Evolutionary conservation across 208 protist species (phyloP), one percentile per base, ranked within the genome.

Genomic region (Wallacemonas sp.): DNA sequence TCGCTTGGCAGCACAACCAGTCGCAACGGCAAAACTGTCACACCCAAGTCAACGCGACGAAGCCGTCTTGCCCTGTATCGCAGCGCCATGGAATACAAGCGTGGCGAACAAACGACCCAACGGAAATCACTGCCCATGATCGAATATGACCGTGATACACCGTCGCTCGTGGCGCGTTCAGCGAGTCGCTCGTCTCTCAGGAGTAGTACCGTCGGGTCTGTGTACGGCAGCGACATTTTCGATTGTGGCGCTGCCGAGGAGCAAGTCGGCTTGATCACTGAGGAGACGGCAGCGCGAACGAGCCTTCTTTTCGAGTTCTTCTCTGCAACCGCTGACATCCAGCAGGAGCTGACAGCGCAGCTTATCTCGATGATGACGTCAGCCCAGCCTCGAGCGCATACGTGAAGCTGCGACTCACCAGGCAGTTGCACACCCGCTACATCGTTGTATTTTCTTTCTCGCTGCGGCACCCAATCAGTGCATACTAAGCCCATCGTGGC

Each of bases 161-260:
- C 50, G 3, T 57, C 50, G 38, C 26, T 41, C 9, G 34, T 38
- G 10, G 50, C 50, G n/a, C 50, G 50, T 32, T 57, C 50, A 5
- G 17, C 50, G 3, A 57, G 50, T n/a, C 30, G 12, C 8, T 57
- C 50, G 24, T 57, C 30, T 3, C n/a, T 27, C 12, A 13, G 5
- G 29, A 57, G 50, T 19, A 57, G 30, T 24, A 3, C 3, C 12
- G 29, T n/a, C 0, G 50, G 17, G 3, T 38, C 50, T 9, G 50
- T 57, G 17, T 57, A 57, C 50, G 50, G 50, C 30, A 57, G 50
- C 19, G 50, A 57, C 10, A 33, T 57, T 37, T 38, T 57, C 29
- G 32, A 57, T 37, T 32, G 30, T 13, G 13, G n/a, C 19, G 15
- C 26, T 3, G 32, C 38, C 8, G 30, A 57, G 32, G 50, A 57